Evolutionary conservation across 2,329 filamentous ascomycete genomes (phyloP).

Genomic region (Byssothecium circinans): DNA sequence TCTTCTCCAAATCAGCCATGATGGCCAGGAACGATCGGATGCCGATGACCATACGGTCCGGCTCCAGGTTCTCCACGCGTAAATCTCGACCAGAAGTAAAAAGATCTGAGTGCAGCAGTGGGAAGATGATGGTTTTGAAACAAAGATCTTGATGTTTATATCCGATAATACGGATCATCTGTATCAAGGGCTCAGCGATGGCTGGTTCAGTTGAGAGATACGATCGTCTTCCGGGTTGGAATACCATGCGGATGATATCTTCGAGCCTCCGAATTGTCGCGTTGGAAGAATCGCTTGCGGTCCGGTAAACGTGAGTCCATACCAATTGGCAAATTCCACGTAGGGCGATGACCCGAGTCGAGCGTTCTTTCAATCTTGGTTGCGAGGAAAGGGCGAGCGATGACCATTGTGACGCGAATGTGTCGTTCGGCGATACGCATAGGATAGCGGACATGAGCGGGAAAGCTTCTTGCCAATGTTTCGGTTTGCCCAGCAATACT

Average conservation of each 20-base stretch:
- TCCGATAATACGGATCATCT: conserved; percentile 91
- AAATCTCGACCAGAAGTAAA: conserved; percentile 76
- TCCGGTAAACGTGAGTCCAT: conserved; percentile 91
- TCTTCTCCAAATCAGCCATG: conserved; percentile 79
- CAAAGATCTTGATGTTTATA: conserved; percentile 93
- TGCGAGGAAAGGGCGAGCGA: conserved; percentile 77
- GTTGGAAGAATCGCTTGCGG: conserved; percentile 68
- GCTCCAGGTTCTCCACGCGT: conserved; percentile 89
- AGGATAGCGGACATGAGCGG: conserved; percentile 84
- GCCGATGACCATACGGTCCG: conserved; percentile 95
- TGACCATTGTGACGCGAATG: conserved; percentile 84
- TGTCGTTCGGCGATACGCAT: conserved; percentile 83
- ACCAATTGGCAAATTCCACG: conserved; percentile 87
- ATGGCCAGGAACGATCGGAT: conserved; percentile 92
- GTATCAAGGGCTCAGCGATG: conserved; percentile 88
- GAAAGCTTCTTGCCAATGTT: conserved; percentile 88
- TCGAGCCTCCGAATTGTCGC: conserved; percentile 78
- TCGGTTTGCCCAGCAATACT: conserved; percentile 86
- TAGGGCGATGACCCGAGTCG: conserved; percentile 75
- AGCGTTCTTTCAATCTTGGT: conserved; percentile 80
- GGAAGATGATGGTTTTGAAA: conserved; percentile 91
- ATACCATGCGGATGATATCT: conserved; percentile 80
- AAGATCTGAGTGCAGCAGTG: conserved; percentile 88
- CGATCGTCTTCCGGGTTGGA: conserved; percentile 78
- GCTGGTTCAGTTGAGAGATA: conserved; percentile 79